Evolutionary conservation across 768 basidiomycete genomes (phyloP).

Genomic region (Rossbeevera mucosa): DNA sequence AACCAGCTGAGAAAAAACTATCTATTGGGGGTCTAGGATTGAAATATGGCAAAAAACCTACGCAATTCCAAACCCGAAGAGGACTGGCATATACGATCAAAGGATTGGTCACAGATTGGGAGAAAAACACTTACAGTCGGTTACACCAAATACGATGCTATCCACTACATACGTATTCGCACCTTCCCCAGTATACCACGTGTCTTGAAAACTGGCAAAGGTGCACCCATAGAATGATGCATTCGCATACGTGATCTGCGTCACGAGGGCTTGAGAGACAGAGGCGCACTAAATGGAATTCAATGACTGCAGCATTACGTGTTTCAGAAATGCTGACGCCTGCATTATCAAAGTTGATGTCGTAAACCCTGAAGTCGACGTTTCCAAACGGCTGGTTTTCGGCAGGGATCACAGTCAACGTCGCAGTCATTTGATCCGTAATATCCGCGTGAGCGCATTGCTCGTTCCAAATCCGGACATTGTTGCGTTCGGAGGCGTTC

Average conservation of each 20-base stretch:
- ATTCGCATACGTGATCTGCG: slow-evolving; percentile 59
- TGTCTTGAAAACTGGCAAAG: slow-evolving; percentile 33
- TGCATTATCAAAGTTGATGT: slow-evolving; percentile 62
- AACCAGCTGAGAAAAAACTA: slow-evolving; percentile 44
- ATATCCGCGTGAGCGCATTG: slow-evolving; percentile 38
- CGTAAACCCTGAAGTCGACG: slow-evolving; percentile 58
- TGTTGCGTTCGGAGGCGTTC: slow-evolving; percentile 41
- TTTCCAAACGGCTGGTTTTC: slow-evolving; percentile 48
- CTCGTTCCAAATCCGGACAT: slow-evolving; percentile 53
- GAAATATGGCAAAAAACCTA: not conserved
- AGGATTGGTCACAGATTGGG: not conserved
- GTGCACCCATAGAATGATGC: slow-evolving; percentile 63
- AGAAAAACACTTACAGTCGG: slow-evolving; percentile 46
- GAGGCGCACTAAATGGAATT: slow-evolving; percentile 23
- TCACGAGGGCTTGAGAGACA: slow-evolving; percentile 58
- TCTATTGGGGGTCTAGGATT: not conserved
- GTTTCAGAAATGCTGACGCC: slow-evolving; percentile 37
- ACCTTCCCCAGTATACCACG: slow-evolving; percentile 60
- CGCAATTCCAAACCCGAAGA: not conserved
- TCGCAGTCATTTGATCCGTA: slow-evolving; percentile 57
- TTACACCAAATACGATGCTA: slow-evolving; percentile 62
- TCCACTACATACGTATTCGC: slow-evolving; percentile 58
- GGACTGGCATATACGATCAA: not conserved
- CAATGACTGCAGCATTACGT: not conserved
- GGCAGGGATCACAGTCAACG: slow-evolving; percentile 52